Percentiles rank a stretch among this genome's conserved stretches.
phyloP scores from a whole-genome alignment of 2,329 filamentous ascomycete species.

The Beauveria varroae region DNA sequence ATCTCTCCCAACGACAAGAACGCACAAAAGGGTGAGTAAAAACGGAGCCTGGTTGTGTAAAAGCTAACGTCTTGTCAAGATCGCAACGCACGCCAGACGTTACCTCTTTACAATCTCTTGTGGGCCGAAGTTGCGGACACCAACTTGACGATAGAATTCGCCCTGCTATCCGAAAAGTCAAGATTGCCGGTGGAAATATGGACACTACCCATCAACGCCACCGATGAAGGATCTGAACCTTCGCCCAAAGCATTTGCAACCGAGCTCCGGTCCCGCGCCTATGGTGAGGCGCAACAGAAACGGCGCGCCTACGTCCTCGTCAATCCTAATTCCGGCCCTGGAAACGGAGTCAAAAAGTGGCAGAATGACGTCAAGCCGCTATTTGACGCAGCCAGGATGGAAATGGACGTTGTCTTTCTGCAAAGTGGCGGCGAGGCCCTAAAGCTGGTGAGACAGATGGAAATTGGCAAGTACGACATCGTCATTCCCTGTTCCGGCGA shows the following conservation, averaged over 20 bases:
- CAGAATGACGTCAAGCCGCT: conserved; percentile 70
- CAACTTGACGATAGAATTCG: conserved; percentile 66
- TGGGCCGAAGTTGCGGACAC: conserved; percentile 62
- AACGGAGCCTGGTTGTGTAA: neutral
- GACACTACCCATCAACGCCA: conserved; percentile 37
- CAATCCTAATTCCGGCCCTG: conserved; percentile 86
- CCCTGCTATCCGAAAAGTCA: conserved; percentile 50
- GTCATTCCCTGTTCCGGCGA: conserved; percentile 88
- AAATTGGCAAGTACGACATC: conserved; percentile 75
- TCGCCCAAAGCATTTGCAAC: conserved; percentile 55
- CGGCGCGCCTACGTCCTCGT: conserved; percentile 83
- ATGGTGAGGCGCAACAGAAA: conserved; percentile 56
- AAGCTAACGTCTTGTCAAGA: conserved; percentile 15
- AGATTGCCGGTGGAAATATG: conserved; percentile 54
- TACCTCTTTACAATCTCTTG: conserved; percentile 77
- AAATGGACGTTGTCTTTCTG: conserved; percentile 66
- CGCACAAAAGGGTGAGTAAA: neutral
- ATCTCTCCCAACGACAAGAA: neutral
- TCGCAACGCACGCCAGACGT: conserved; percentile 26
- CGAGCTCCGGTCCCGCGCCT: conserved; percentile 60
- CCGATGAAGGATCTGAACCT: conserved; percentile 19
- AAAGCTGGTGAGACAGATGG: conserved; percentile 66
- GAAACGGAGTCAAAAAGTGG: conserved; percentile 66
- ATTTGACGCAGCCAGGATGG: conserved; percentile 72
- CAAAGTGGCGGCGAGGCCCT: conserved; percentile 67